These are phyloP conservation scores for Hypoxylon crocopeplum DNA, from an alignment of 495 filamentous ascomycete genomes.

Conservation along the genomic window DNA sequence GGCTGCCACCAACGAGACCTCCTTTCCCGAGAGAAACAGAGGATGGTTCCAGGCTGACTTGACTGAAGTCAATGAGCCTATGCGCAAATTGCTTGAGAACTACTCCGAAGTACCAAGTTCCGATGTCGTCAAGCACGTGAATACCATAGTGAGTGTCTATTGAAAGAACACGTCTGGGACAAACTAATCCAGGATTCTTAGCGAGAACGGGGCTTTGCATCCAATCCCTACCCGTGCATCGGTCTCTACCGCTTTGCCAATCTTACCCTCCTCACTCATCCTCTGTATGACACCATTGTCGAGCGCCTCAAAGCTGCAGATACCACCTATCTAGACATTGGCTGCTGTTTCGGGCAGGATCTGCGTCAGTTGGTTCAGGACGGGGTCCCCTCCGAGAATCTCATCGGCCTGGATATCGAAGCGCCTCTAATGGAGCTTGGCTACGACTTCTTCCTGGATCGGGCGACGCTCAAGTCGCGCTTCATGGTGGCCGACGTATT, in stretches of 20 bases:
- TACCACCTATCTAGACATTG: conserved; percentile 50
- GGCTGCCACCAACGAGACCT: conserved; percentile 11
- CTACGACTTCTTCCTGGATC: conserved; percentile 59
- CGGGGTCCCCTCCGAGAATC: conserved; percentile 46
- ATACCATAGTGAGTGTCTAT: conserved; percentile 28
- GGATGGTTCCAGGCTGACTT: conserved; percentile 27
- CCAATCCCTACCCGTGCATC: conserved; percentile 49
- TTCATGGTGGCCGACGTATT: conserved; percentile 64
- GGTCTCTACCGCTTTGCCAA: conserved; percentile 44
- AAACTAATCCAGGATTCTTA: conserved; percentile 13
- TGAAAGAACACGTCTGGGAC: neutral
- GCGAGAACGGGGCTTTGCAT: conserved; percentile 43
- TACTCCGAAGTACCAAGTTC: conserved; percentile 36
- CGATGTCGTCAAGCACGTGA: conserved; percentile 36
- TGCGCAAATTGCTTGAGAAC: conserved; percentile 32
- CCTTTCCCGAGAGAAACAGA: conserved; percentile 3
- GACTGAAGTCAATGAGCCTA: conserved; percentile 30
- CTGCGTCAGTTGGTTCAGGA: conserved; percentile 53
- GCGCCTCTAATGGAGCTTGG: conserved; percentile 59
- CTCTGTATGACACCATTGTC: conserved; percentile 27
- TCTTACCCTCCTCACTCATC: conserved; percentile 32
- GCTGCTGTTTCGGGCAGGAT: conserved; percentile 56
- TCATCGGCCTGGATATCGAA: conserved; percentile 56
- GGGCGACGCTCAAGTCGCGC: conserved; percentile 46
- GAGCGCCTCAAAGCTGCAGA: conserved; percentile 5